Base-by-base conservation (phyloP, 2,329 filamentous ascomycete species). In the Tolypocladium pustulatum region DNA sequence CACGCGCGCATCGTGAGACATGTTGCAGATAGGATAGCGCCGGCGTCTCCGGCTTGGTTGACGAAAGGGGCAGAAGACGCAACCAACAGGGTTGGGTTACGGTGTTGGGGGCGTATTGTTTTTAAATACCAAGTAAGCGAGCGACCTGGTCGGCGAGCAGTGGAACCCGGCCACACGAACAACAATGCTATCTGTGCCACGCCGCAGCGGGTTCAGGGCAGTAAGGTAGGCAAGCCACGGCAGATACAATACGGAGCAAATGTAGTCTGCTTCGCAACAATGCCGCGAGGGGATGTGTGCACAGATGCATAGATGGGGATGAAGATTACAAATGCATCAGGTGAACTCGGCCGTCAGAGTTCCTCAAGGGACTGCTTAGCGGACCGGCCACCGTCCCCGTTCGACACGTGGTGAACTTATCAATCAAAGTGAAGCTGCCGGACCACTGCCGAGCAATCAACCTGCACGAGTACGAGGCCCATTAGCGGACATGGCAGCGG, bases 1-100 rank as follows among this genome's bases (percentile, higher is more conserved):
- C n/a, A 54, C 53, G 38, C 52, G 59, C 55, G 53, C 30, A 34
- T 46, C 52, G 27, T 57, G 57, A 61, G 60, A 61, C 57, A 60
- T 62, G 55, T 54, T 56, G 27, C 54, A 57, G 55, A 46, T 57
- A 38, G 46, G 55, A 46, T 57, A 38, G 46, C 56, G 53, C 22
- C 36, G 10, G 15, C 12, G 49, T 22, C 10, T 34, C 20, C 8
- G 12, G 49, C 20, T 53, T 13, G 49, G 20, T 36, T 36, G 49
- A 22, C 10, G 49, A 22, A 32, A 49, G 6, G 27, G 8, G 17
- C 8, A n/a, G 49, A 53, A 22, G 20, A 13, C 4, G 20, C 30
- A 34, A 34, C 20, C 20, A 6, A 36, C 30, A 22, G 20, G 49
- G 13, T n/a, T 20, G 8, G 27, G 49, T 20, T 32, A 32, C 8